A percentile compares a stretch with the other conserved stretches of the same genome.
phyloP scores from a whole-genome alignment of 768 basidiomycete genomes.

The Suillus hirtellus region DNA sequence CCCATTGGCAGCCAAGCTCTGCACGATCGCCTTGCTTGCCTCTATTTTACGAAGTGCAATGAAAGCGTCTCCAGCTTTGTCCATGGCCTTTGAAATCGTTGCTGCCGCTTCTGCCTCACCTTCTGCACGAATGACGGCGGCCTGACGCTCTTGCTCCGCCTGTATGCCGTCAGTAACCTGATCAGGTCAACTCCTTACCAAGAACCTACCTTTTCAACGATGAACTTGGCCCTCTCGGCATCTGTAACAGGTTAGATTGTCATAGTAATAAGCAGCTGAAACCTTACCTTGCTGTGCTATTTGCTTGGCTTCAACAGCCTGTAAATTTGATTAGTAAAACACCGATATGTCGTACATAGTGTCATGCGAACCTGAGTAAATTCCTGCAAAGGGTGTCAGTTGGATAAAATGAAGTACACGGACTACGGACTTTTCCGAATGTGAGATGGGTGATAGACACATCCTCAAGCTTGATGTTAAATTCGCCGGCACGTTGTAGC shows the following conservation, averaged over 20 bases:
- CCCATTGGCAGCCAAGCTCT: conserved; percentile 72
- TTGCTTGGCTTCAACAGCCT: conserved; percentile 99
- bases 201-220: conserved; percentile 87
- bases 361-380: conserved; percentile 62
- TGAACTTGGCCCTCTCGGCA: conserved; percentile 98
- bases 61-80: conserved; percentile 95
- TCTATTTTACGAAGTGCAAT: conserved; percentile 95
- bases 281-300: conserved; percentile 93
- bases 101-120: conserved; percentile 97
- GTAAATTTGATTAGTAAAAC: conserved; percentile 10
- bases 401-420: background rate
- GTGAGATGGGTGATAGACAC: conserved; percentile 94
- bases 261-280: too few relatives aligned
- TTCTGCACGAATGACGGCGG: conserved; percentile 96
- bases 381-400: conserved; percentile 55
- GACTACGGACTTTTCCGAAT: conserved; percentile 70
- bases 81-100: conserved; percentile 88
- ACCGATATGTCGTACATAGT: conserved; percentile 2
- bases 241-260: conserved; percentile 49
- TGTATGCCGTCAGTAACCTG: conserved; percentile 36
- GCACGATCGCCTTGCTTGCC: conserved; percentile 95
- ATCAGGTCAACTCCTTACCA: background rate
- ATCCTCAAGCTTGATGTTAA: conserved; percentile 93
- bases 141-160: conserved; percentile 99
- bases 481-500: conserved; percentile 91